phyloP scores from a whole-genome alignment of 306 rosid genomes.

The Elaeagnus macrophylla region DNA sequence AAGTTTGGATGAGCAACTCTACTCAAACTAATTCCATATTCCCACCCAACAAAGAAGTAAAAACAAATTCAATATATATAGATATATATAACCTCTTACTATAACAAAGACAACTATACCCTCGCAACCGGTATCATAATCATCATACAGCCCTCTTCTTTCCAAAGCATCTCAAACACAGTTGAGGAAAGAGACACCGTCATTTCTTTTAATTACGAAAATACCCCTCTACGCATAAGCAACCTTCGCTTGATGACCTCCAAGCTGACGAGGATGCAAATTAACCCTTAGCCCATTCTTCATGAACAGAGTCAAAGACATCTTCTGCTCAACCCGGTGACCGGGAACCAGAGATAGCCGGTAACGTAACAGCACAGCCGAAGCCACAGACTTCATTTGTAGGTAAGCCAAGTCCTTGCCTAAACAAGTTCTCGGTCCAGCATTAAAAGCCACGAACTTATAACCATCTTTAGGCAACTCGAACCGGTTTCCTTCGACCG shows the following conservation, averaged over 20 bases:
- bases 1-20: slow-evolving; percentile 31
- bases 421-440: slow-evolving; percentile 87
- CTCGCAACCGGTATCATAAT: neutral
- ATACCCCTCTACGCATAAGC: slow-evolving; percentile 12
- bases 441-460: slow-evolving; percentile 80
- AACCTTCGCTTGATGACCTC: slow-evolving; percentile 1
- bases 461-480: slow-evolving; percentile 67
- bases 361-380: slow-evolving; percentile 74
- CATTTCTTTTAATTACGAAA: slow-evolving; percentile 16
- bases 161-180: neutral
- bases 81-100: neutral
- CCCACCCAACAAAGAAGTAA: neutral
- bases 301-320: slow-evolving; percentile 87
- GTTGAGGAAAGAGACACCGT: too few species aligned
- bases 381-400: slow-evolving; percentile 89
- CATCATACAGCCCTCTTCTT: slow-evolving; percentile 17
- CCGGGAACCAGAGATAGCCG: slow-evolving; percentile 69
- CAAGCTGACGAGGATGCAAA: slow-evolving; percentile 58
- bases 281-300: slow-evolving; percentile 68
- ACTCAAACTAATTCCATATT: slow-evolving; percentile 21
- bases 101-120: too few species aligned
- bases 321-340: slow-evolving; percentile 77
- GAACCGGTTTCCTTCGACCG: slow-evolving; percentile 56
- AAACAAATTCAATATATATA: slow-evolving; percentile 12
- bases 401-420: slow-evolving; percentile 94